phyloP scores from a whole-genome alignment of 345 rosid species.

The Salix arbutifolia region DNA sequence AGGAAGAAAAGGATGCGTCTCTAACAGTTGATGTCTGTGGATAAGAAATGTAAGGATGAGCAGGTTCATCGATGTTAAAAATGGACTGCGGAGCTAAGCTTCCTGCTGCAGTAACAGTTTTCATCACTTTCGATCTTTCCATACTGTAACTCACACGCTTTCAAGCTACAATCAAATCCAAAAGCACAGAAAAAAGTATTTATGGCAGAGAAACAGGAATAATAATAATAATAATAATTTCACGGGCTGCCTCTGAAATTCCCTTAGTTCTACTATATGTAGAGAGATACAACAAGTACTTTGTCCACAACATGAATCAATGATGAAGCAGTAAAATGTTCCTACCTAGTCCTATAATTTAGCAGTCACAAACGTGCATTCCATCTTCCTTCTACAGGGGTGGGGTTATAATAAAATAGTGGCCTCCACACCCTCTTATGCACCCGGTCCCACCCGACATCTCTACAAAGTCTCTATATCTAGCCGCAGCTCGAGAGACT shows the following conservation, averaged over 20 bases:
- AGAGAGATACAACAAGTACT: neutral
- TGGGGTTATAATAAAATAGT: neutral
- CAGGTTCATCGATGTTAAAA: neutral
- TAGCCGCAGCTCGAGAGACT: neutral
- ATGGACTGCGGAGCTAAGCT: neutral
- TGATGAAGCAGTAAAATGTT: slow-evolving; percentile 9
- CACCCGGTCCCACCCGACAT: neutral
- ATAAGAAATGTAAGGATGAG: slow-evolving; percentile 8
- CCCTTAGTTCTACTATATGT: neutral
- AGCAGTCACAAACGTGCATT: neutral
- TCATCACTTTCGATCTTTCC: slow-evolving; percentile 17
- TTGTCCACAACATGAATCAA: neutral
- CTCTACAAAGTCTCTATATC: neutral
- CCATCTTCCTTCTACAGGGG: neutral
- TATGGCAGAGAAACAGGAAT: neutral
- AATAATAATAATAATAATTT: too few relatives aligned
- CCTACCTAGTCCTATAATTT: neutral
- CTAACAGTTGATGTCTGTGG: slow-evolving; percentile 1
- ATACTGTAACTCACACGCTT: neutral
- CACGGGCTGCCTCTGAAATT: neutral
- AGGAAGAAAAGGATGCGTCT: slow-evolving; percentile 20
- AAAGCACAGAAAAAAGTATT: too few relatives aligned
- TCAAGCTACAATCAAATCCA: neutral
- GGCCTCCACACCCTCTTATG: neutral
- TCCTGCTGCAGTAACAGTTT: neutral